Base-by-base conservation (phyloP, 345 rosid species). In the Populus euphratica region DNA sequence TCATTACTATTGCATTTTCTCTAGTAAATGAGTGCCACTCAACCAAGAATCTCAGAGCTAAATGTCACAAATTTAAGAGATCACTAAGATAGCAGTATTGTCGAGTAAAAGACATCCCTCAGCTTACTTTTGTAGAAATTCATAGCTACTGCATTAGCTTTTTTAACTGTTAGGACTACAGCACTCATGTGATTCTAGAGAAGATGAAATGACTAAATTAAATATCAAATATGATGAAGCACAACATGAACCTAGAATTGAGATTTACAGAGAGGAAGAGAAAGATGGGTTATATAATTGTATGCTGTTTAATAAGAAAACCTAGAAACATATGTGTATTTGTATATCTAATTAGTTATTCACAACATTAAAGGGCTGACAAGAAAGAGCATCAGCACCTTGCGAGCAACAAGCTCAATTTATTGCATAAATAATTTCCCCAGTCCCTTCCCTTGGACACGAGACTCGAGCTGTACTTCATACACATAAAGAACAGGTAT, bases 341-440 rank as follows among this genome's bases (percentile, higher is more conserved):
- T 21, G 21, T 68, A 31, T 25, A 11, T 65, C 35, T 65, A 38
- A 65, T 13, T 4, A 65, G 68, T 18, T 50, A 50, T 17, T 50
- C 56, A 14, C 9, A 23, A 18, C 21, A 29, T 21, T 5, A 54
- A 20, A 63, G 20, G 43, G 6, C 0, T 17, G 13, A 59, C 23
- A 14, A 65, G 39, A 50, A 35, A 74, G 6, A 56, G 69, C 70
- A 44, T 14, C 18, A 67, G 71, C 71, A 92, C 96, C 97, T 96
- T 91, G 6, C 76, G 79, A 79, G 99, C 99, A 84, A 96, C 88
- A 59, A 89, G 92, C 89, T 92, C 93, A 64, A 92, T 70, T 73
- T 92, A 82, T 79, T 90, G 92, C 99, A 96, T 96, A 68, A 96
- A 81, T 86, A 89, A 91, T 49, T 91, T 88, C 44, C 98, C 98